A percentile compares a stretch with the other conserved stretches of the same genome.
phyloP scores from a whole-genome alignment of 2,329 filamentous ascomycete species.

The Calonectria multiphialidica region DNA sequence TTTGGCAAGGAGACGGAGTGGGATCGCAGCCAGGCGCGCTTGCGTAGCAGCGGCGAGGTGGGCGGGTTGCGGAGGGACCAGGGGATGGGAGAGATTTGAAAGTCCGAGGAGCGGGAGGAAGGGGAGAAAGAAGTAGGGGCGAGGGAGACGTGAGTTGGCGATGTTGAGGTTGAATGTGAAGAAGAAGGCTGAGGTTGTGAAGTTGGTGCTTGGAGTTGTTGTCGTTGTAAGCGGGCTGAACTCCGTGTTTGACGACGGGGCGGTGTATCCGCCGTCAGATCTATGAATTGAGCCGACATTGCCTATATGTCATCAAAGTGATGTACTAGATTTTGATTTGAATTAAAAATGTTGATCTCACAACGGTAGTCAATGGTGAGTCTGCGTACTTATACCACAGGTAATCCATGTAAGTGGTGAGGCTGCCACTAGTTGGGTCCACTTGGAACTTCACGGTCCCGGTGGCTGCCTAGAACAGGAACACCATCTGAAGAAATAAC shows the following conservation, averaged over 20 bases:
- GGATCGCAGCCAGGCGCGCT: slow-evolving; percentile 24
- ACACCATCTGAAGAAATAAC: not conserved
- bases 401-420: not conserved
- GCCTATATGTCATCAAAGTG: not conserved
- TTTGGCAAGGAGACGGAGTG: slow-evolving; percentile 31
- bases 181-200: not conserved
- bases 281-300: slow-evolving; percentile 14
- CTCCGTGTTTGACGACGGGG: slow-evolving; percentile 20
- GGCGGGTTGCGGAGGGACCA: slow-evolving; percentile 15
- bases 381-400: not conserved
- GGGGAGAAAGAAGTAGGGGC: not conserved
- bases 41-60: not conserved
- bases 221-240: slow-evolving; percentile 7
- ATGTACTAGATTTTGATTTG: not conserved
- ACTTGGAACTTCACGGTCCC: slow-evolving; percentile 11
- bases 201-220: not conserved
- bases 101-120: not conserved
- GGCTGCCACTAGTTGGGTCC: not conserved
- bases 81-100: slow-evolving; percentile 3
- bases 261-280: slow-evolving; percentile 17
- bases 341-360: not conserved
- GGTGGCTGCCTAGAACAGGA: slow-evolving; percentile 16
- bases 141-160: not conserved
- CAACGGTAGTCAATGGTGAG: not conserved
- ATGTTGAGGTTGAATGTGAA: not conserved